Evolutionary conservation across 352 stramenopile genomes (phyloP), one percentile per base, ranked within the genome.

Genomic region (Pythium apleroticum): DNA sequence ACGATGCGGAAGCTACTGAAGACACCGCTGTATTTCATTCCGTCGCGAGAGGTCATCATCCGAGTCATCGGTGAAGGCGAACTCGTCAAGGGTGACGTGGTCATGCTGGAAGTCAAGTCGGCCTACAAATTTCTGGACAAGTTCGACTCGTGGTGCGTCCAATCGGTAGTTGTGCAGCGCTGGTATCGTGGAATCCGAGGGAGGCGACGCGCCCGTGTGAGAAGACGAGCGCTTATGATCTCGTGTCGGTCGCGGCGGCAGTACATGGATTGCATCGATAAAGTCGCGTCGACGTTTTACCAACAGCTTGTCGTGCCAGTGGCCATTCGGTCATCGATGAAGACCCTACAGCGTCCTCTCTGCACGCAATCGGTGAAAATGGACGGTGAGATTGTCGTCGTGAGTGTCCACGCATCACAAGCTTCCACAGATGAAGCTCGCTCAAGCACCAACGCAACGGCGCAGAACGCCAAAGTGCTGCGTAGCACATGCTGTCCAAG

Each of bases 41-140:
- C 57, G 1, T 78, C 72, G 0, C 77, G 80, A n/a, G 63, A 75
- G 11, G 62, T 68, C 8, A 88, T 92, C 54, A 71, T 66, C 0
- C 60, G 68, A 4, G 66, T 90, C 3, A 84, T 94, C 37, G 50
- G 63, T n/a, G 81, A 88, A 27, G 83, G 77, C 0, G 71, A 84
- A 15, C 48, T 66, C 12, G 68, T 92, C 6, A 84, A 83, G 53
- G 84, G 86, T 12, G 86, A 92, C 35, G 80, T 92, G 5, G 81
- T 94, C 0, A 64, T 89, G 50, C 71, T 94, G 9, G 84, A 91
- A 72, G 73, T 88, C 2, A 88, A 84, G 43, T 88, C 72, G 57
- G 56, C 71, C 7, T 69, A 53, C 5, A 90, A 88, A 37, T 80
- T 75, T 49, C 60, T 92, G 0, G 66, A 84, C 14, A 78, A 77